A percentile compares a stretch with the other conserved stretches of the same genome.
phyloP scores from a whole-genome alignment of 208 protist species.

The Leishmania amazonensis region DNA sequence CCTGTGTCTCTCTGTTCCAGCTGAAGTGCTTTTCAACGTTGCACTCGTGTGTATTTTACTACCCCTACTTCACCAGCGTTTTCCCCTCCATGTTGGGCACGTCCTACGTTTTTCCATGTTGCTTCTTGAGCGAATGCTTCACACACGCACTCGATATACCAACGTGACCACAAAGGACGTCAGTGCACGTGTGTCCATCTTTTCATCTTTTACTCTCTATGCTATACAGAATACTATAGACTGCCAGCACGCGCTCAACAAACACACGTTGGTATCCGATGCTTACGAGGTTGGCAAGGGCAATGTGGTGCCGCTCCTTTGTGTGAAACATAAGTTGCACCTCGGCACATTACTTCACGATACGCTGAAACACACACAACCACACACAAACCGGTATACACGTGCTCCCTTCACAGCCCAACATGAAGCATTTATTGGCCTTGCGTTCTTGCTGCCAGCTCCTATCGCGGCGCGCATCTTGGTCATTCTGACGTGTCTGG shows the following conservation, averaged over 20 bases:
- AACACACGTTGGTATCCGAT: background rate
- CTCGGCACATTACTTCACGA: background rate
- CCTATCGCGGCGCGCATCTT: conserved; percentile 43
- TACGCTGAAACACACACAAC: background rate
- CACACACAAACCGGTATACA: background rate
- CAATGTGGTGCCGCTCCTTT: background rate
- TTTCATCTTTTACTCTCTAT: conserved; percentile 7
- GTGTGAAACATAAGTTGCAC: background rate
- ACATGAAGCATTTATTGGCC: conserved; percentile 43
- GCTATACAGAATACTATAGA: conserved; percentile 8
- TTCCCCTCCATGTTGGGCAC: background rate
- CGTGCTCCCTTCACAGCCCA: background rate
- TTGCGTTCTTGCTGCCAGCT: conserved; percentile 38
- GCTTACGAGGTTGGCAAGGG: background rate
- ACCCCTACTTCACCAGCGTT: background rate
- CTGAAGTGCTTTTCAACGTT: background rate
- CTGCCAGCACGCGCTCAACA: background rate
- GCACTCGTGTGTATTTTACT: background rate
- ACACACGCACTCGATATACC: background rate
- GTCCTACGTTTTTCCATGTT: background rate
- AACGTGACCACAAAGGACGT: background rate
- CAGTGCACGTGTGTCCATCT: background rate
- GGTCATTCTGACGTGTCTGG: conserved; percentile 48
- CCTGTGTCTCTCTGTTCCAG: background rate
- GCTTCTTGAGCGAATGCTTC: background rate